Base-by-base conservation (phyloP, 2,329 filamentous ascomycete genomes). In the Aspergillus sclerotialis region DNA sequence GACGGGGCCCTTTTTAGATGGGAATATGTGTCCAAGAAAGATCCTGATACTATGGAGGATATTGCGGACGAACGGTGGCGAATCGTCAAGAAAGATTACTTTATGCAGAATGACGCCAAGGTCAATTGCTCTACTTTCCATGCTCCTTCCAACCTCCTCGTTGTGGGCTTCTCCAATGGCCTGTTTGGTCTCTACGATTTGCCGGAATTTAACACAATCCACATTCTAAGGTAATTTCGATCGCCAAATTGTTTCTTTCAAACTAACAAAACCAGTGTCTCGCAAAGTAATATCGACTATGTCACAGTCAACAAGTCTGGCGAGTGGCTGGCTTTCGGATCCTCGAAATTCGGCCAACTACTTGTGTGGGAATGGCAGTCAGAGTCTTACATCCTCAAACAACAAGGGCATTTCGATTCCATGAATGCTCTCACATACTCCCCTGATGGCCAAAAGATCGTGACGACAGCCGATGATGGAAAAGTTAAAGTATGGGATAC, bases 331-430 rank as follows among this genome's bases (percentile, higher is more conserved):
- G 93, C 93, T 0, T 95, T 98, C 59, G 92, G 90, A 10, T 92
- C 93, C 1, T 94, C 92, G 2, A 93, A 93, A 52, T 73, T 94
- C 4, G 93, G 93, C 1, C 92, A 98, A 57, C 71, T 98, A n/a
- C 68, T 98, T 4, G 92, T 98, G 4, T 98, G 92, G 92, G 92
- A 98, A 60, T 98, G 93, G 89, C 90, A 96, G 58, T 98, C 92
- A 0, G 93, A 98, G 62, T 96, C 90, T 5, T 98, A 98, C 61
- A 93, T 98, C 38, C 70, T 98, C 30, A 98, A 98, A 64, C 92
- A 98, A 56, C 92, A 96, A 61, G 92, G 90, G 0, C 92, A 98
- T 63, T 89, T 94, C 45, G 92, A 98, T 58, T 84, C 87, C 2
- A 89, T 96, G 77, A 96, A 96, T 61, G 77, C 88, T 1, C 71